Evolutionary conservation across 2,329 filamentous ascomycete genomes (phyloP).

Genomic region (Lecanicillium sp.): DNA sequence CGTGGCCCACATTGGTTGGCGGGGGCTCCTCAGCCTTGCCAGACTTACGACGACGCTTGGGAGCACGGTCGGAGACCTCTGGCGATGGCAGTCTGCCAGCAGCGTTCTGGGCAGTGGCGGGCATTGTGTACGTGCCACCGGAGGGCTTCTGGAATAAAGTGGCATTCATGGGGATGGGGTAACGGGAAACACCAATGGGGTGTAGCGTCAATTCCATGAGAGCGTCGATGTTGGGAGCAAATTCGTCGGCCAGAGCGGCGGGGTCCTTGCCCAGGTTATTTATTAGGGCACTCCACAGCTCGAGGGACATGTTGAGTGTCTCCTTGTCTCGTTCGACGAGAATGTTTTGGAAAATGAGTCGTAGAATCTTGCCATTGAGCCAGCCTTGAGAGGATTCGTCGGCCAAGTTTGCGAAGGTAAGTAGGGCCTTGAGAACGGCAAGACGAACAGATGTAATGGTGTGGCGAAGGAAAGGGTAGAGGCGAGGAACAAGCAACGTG

Average conservation of each 20-base stretch:
- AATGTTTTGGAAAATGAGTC: constrained; percentile 90
- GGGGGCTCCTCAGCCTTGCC: constrained; percentile 71
- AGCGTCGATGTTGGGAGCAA: constrained; percentile 69
- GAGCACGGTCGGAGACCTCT: constrained; percentile 53
- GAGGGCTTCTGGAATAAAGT: constrained; percentile 89
- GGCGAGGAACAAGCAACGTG: constrained; percentile 80
- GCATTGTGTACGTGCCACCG: constrained; percentile 67
- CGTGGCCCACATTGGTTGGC: constrained; percentile 66
- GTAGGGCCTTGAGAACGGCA: constrained; percentile 84
- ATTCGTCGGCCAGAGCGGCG: constrained; percentile 62
- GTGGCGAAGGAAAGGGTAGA: constrained; percentile 94
- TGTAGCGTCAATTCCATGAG: constrained; percentile 80
- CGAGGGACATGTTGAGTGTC: constrained; percentile 74
- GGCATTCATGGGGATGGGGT: constrained; percentile 88
- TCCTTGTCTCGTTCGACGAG: constrained; percentile 84
- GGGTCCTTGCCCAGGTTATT: constrained; percentile 60
- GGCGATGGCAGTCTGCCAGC: constrained; percentile 44
- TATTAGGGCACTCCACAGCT: constrained; percentile 79
- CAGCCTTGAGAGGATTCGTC: constrained; percentile 76
- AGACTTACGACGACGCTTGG: constrained; percentile 75
- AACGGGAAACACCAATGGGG: constrained; percentile 84
- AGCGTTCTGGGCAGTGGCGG: constrained; percentile 38
- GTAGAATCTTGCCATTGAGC: constrained; percentile 83
- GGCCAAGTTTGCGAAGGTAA: constrained; percentile 87
- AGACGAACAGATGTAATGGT: constrained; percentile 94